These are phyloP conservation scores for Gaultheria prostrata DNA, from an alignment of 148 eudicot species.

Conservation along the genomic window DNA sequence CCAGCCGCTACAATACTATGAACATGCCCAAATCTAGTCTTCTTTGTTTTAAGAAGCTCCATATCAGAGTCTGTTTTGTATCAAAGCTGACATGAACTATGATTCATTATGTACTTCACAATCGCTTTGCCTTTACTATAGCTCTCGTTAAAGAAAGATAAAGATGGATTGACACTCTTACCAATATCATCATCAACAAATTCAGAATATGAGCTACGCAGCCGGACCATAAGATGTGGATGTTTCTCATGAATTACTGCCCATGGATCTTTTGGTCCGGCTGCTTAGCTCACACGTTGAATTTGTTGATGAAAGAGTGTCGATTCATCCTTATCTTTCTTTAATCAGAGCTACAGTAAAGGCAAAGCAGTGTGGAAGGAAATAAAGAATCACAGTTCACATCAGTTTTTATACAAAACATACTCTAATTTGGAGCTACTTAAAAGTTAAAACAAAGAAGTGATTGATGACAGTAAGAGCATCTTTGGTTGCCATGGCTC, in stretches of 20 bases:
- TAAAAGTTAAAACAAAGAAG: neutral
- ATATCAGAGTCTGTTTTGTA: neutral
- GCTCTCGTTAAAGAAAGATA: neutral
- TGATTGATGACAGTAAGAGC: neutral
- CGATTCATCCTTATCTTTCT: neutral
- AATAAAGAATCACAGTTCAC: neutral
- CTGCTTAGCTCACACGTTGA: neutral
- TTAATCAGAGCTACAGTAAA: neutral
- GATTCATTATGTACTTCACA: neutral
- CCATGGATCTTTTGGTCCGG: neutral
- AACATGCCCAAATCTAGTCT: neutral
- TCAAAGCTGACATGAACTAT: neutral
- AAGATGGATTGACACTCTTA: neutral
- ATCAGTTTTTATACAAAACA: neutral
- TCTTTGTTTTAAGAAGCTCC: neutral
- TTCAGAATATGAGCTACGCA: neutral
- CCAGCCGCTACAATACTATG: neutral
- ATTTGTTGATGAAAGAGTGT: neutral
- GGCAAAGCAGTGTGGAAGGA: neutral
- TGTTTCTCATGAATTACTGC: neutral
- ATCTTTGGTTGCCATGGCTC: neutral
- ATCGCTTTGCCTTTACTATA: neutral
- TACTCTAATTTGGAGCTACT: neutral
- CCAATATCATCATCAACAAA: constrained; percentile 1
- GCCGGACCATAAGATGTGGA: neutral